phyloP scores from a whole-genome alignment of 2,329 filamentous ascomycete species.

The Aureobasidium uvarum region DNA sequence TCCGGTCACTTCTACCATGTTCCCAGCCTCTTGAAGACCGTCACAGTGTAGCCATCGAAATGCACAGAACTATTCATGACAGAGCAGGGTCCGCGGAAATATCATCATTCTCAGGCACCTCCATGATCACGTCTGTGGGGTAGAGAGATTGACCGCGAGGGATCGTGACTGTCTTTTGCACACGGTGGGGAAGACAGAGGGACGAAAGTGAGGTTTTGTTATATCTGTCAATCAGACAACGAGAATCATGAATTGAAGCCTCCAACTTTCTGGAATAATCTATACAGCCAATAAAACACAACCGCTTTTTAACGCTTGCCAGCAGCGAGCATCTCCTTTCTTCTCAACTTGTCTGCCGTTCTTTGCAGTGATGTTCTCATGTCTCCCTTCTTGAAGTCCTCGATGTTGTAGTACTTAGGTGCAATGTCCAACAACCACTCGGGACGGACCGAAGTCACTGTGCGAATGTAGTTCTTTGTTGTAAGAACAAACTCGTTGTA shows the following conservation, averaged over 20 bases:
- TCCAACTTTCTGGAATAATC: not conserved
- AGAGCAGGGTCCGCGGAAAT: too few relatives aligned
- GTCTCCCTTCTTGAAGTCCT: conserved; percentile 78
- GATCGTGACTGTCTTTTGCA: too few relatives aligned
- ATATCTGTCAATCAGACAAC: conserved; percentile 1
- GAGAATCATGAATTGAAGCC: not conserved
- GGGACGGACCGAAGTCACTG: conserved; percentile 83
- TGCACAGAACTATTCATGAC: too few relatives aligned
- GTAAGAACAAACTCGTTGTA: conserved; percentile 99
- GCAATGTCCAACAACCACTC: conserved; percentile 98
- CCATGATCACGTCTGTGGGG: too few relatives aligned
- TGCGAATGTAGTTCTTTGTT: conserved; percentile 96
- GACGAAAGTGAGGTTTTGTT: not conserved
- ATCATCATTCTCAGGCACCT: too few relatives aligned
- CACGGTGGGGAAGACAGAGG: not conserved
- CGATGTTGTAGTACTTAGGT: conserved; percentile 85
- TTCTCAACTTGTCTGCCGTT: conserved; percentile 53
- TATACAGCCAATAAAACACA: not conserved
- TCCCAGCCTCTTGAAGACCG: not conserved
- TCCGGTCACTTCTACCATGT: not conserved
- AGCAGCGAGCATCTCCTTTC: conserved; percentile 28
- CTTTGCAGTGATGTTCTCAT: conserved; percentile 66
- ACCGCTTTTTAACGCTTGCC: conserved; percentile 16
- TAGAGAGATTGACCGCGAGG: too few relatives aligned
- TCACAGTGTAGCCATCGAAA: too few relatives aligned